Evolutionary conservation across 179 eudicot species (phyloP), one percentile per base, ranked within the genome.

Genomic region (Silene coronaria): DNA sequence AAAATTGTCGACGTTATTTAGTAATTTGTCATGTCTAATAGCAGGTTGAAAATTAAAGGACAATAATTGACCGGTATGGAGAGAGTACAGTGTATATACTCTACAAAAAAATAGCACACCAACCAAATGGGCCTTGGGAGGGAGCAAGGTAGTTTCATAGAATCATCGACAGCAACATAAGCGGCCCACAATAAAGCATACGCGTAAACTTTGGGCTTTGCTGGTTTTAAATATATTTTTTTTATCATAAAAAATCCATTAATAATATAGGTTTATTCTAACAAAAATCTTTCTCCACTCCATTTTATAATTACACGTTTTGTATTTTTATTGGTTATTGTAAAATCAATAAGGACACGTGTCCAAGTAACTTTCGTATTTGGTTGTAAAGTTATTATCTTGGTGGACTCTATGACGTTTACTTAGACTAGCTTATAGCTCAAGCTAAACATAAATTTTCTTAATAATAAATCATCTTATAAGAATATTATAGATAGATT

Each of bases 111-210:
- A n/a, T n/a, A 8, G 13, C 3, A 28, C 5, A 22, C 28, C 13
- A 9, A 24, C 13, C 28, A 58, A 6, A 67, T 66, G 83, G 80
- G 79, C 80, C 80, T 55, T 46, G 53, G 51, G 21, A n/a, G 51
- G 1, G 48, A 53, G 55, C 14, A 45, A 65, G 57, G 53, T 5
- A 45, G 32, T 19, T 78, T 73, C 74, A 30, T 12, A 45, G 17
- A 12, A 73, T 73, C 74, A 30, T 12, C 3, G 58, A 38, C 66
- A 62, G 38, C 13, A 57, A 57, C 19, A 55, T 9, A 28, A 73
- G 34, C 80, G 78, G 80, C 84, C 80, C 84, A 81, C 72, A 81
- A 57, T 65, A 61, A 58, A 67, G 34, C 53, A 69, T 48, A 77
- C 76, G 81, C 81, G 81, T 81, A 70, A 26, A 77, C 10, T 8